Evolutionary conservation across 306 rosid species (phyloP), one percentile per base, ranked within the genome.

Genomic region (Castanea crenata): DNA sequence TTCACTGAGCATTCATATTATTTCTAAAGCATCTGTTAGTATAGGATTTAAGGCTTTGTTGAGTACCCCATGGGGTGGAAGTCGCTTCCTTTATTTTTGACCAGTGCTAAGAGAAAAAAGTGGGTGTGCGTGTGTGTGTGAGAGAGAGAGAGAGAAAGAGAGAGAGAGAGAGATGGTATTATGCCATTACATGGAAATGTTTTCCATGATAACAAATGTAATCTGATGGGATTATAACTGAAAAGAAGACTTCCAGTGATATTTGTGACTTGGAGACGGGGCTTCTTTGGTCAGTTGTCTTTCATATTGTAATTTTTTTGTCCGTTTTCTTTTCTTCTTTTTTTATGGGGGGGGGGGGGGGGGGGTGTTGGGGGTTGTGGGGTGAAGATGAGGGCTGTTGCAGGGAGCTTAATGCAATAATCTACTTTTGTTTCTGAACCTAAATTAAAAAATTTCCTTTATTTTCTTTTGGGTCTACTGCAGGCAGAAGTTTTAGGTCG

Each of bases 401-500:
- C 46, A 38, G 68, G 41, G 25, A 2, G 5, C 29, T 4, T 8
- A 14, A 19, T 1, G 5, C 21, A 19, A 18, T 9, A 29, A 15
- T 67, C 51, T 34, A 19, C 20, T 34, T 67, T 9, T 3, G 14
- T 68, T 68, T 68, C 29, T 68, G 27, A 4, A 35, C 51, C 25
- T 68, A 35, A 68, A 29, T 19, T n/a, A 68, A 16, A 68, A 68
- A 19, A 15, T 35, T 19, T 34, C 72, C 51, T 67, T 18, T 4
- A 38, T 35, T 12, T 27, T 67, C 52, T 34, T 19, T 67, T 67
- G 51, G 51, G 13, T 34, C 51, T 23, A 68, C 52, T 76, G 74
- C 89, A 96, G 98, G 98, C 98, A 14, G 99, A 93, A 84, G 96
- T 96, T 65, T 86, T 96, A 31, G 98, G 98, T 63, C 85, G 86